phyloP scores from a whole-genome alignment of 139 green algal genomes.

The Closterium sp. region DNA sequence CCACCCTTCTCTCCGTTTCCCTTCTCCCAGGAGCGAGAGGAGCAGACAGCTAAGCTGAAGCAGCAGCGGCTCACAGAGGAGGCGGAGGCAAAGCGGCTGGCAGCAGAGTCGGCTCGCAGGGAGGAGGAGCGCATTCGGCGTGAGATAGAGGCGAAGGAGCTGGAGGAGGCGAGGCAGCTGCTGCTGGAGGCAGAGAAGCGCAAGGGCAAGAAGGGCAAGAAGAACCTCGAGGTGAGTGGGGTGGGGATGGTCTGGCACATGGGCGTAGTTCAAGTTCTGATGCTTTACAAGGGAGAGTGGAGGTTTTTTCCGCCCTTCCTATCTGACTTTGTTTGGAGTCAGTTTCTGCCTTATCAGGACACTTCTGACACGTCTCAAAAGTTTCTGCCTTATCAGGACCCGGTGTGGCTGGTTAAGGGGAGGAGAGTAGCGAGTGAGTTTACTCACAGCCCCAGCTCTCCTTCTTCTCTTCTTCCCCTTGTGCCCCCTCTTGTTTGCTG shows the following conservation, averaged over 20 bases:
- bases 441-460: too few relatives aligned
- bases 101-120: conserved; percentile 59
- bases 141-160: conserved; percentile 78
- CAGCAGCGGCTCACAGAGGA: conserved; percentile 65
- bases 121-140: conserved; percentile 72
- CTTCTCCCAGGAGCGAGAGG: conserved; percentile 72
- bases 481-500: neutral
- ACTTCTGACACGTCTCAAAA: too few relatives aligned
- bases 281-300: too few relatives aligned
- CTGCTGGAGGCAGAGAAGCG: conserved; percentile 47
- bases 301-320: too few relatives aligned
- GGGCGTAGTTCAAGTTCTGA: too few relatives aligned
- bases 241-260: too few relatives aligned
- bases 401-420: too few relatives aligned
- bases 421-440: too few relatives aligned
- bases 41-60: conserved; percentile 63
- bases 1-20: too few relatives aligned
- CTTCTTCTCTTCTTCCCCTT: neutral
- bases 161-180: conserved; percentile 59
- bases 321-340: too few relatives aligned
- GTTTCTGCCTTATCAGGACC: too few relatives aligned
- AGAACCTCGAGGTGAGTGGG: neutral
- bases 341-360: too few relatives aligned
- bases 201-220: conserved; percentile 60
- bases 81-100: conserved; percentile 67